These are phyloP conservation scores for Teratosphaeria gauchensis DNA, from an alignment of 2,329 filamentous ascomycete genomes.

Conservation along the genomic window DNA sequence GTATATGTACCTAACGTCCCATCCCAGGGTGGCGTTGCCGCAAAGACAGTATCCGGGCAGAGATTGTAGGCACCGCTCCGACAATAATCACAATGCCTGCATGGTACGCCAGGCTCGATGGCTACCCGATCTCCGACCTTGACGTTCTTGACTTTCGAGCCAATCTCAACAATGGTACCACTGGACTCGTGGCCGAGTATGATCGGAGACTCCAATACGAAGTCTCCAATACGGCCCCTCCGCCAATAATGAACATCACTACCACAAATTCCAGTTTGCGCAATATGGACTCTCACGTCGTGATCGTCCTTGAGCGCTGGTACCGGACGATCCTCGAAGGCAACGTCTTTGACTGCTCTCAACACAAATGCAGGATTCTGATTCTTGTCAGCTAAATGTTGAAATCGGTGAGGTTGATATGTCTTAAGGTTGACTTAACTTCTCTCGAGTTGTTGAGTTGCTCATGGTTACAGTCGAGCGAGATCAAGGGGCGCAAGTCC, in stretches of 20 bases:
- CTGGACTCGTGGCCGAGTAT: conserved; percentile 41
- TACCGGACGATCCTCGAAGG: conserved; percentile 63
- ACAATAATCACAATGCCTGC: conserved; percentile 36
- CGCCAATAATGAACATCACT: conserved; percentile 40
- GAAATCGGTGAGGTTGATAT: neutral
- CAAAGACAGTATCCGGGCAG: conserved; percentile 48
- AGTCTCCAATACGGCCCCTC: conserved; percentile 34
- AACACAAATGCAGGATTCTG: conserved; percentile 78
- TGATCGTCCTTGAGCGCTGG: conserved; percentile 53
- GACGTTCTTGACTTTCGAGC: conserved; percentile 33
- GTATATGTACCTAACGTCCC: conserved; percentile 31
- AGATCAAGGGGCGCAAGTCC: no score
- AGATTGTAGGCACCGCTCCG: conserved; percentile 81
- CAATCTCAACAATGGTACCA: conserved; percentile 31
- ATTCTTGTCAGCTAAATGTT: neutral
- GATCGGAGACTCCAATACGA: conserved; percentile 35
- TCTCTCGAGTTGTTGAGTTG: neutral
- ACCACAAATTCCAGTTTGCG: conserved; percentile 79
- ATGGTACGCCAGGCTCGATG: conserved; percentile 42
- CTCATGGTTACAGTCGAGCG: neutral
- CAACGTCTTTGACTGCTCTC: conserved; percentile 60
- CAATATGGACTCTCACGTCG: conserved; percentile 68
- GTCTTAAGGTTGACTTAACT: no score
- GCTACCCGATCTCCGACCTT: conserved; percentile 38
- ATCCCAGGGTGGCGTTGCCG: conserved; percentile 39